These are phyloP conservation scores for Hysterangium stoloniferum DNA, from an alignment of 768 basidiomycete species.

Conservation along the genomic window DNA sequence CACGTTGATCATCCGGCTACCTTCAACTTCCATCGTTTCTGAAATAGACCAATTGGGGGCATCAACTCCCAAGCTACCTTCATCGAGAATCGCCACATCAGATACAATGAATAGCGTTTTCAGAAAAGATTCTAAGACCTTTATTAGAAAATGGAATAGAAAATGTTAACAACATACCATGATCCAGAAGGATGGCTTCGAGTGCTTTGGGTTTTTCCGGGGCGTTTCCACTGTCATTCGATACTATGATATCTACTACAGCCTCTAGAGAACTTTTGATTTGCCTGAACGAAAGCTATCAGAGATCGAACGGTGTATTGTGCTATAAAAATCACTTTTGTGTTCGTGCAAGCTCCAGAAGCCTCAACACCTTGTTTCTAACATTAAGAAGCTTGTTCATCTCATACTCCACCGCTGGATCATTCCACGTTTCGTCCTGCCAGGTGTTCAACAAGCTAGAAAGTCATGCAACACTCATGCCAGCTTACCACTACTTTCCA, in stretches of 20 bases:
- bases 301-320: too few species aligned
- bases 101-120: conserved; percentile 80
- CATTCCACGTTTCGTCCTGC: conserved; percentile 57
- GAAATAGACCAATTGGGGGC: conserved; percentile 45
- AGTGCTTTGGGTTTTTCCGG: conserved; percentile 15
- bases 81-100: conserved; percentile 46
- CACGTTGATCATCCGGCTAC: conserved; percentile 38
- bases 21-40: conserved; percentile 35
- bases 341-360: conserved; percentile 70
- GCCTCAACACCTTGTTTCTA: conserved; percentile 49
- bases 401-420: conserved; percentile 45
- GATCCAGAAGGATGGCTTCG: not conserved
- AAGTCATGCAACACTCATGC: not conserved
- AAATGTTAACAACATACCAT: not conserved
- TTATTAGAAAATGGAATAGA: not conserved
- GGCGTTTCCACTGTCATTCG: conserved; percentile 25
- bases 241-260: conserved; percentile 55
- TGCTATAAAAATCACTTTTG: too few species aligned
- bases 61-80: conserved; percentile 32
- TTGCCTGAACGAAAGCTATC: conserved; percentile 40
- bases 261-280: conserved; percentile 74
- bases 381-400: conserved; percentile 59
- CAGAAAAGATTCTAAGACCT: conserved; percentile 46
- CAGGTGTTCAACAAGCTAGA: conserved; percentile 11
- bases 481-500: conserved; percentile 62